These are phyloP conservation scores for Rhynchosporium agropyri DNA, from an alignment of 2,329 filamentous ascomycete species.

Conservation along the genomic window DNA sequence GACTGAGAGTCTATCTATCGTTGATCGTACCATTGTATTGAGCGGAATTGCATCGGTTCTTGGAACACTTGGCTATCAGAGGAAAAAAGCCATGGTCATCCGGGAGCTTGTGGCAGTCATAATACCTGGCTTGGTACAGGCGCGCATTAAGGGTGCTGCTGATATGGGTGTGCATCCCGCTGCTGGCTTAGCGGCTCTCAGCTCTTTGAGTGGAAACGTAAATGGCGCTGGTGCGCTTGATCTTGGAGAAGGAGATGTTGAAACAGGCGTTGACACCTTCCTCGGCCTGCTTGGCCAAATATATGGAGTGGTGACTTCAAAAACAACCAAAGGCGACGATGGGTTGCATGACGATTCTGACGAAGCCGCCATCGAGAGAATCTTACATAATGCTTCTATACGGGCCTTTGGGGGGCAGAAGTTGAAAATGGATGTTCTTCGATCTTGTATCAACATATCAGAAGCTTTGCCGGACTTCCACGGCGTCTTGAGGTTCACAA, in stretches of 20 bases:
- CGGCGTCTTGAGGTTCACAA: conserved; percentile 85
- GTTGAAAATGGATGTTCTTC: conserved; percentile 83
- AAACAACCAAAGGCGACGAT: conserved; percentile 14
- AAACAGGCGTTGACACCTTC: conserved; percentile 66
- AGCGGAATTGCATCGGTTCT: conserved; percentile 88
- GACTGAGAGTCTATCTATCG: conserved; percentile 68
- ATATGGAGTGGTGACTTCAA: conserved; percentile 59
- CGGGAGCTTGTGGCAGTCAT: conserved; percentile 82
- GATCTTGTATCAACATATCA: conserved; percentile 89
- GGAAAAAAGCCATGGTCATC: conserved; percentile 90
- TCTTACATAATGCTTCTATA: conserved; percentile 59
- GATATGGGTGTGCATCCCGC: conserved; percentile 95
- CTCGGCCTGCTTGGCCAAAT: conserved; percentile 62
- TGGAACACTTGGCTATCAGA: conserved; percentile 74
- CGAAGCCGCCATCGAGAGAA: conserved; percentile 56
- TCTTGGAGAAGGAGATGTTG: conserved; percentile 65
- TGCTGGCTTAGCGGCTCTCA: conserved; percentile 77
- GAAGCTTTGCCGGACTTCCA: conserved; percentile 91
- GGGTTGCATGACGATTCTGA: conserved; percentile 50
- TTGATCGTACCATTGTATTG: conserved; percentile 77
- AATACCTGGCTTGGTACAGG: conserved; percentile 84
- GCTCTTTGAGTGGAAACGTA: conserved; percentile 53
- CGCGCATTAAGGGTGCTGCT: conserved; percentile 89
- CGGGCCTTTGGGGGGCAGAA: conserved; percentile 76
- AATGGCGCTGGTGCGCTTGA: conserved; percentile 60